Base-by-base conservation (phyloP, 768 basidiomycete genomes). In the Xerocomus potaroensis region DNA sequence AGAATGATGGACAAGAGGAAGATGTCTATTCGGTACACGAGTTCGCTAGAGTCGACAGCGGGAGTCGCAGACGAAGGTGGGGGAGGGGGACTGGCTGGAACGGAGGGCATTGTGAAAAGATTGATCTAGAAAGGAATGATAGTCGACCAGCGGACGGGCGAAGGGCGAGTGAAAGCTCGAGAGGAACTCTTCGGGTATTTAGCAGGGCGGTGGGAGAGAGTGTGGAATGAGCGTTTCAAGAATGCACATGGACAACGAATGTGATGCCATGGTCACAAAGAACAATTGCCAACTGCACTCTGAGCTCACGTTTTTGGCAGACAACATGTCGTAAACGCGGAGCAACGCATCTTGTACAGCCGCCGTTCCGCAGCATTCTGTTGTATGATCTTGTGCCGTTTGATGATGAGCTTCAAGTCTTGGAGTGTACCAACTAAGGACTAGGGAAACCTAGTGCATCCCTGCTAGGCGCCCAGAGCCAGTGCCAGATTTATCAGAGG, bases 11-110 rank as follows among this genome's bases (percentile, higher is more conserved):
- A 63, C 46, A 77, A 43, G 40, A 82, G 58, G 55, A 78, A 65
- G 34, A 81, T 58, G 65, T 76, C 66, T 39, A 77, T 52, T 45
- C 72, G 68, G 53, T 56, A 62, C n/a, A 71, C 60, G 7, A 72
- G 41, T 23, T 47, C 27, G 22, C 31, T 11, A 14, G 58, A 14
- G 11, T 51, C 23, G 21, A 47, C 39, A 43, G n/a, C 1, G 29
- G 47, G 34, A 3, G 10, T 8, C 9, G 8, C 6, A 38, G 42
- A n/a, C 5, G 47, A 8, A 7, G 9, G 6, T 22, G 54, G 7
- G 27, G 35, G 1, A 35, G 43, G 3, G 6, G 12, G 8, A 12
- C 15, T 24, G 15, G 47, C n/a, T 7, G 43, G 24, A 6, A 8
- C 3, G 7, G 45, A n/a, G n/a, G 50, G 15, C 53, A 53, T 58